Evolutionary conservation across 179 eudicot species (phyloP), one percentile per base, ranked within the genome.

Genomic region (Corrigiola litoralis): DNA sequence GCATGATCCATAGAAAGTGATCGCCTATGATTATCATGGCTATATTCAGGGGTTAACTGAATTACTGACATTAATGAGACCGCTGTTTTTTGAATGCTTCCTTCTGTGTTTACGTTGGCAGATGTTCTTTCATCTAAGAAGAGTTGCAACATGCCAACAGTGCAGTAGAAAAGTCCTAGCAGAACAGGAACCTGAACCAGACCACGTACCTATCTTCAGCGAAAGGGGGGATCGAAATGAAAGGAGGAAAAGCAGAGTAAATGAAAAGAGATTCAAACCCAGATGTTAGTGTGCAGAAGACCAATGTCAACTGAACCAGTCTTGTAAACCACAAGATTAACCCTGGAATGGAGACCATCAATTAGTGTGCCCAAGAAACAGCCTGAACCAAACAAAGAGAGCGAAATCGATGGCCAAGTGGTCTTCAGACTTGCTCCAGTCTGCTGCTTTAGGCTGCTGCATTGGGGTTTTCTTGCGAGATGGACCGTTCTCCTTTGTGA

Each of bases 151-250:
- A 85, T 21, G 21, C 97, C 97, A 61, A 86, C 76, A 11, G 79
- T 72, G 74, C 78, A 53, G 72, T 89, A 91, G 76, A 91, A 91
- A 71, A 82, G 25, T 65, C 97, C 97, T 28, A 91, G 87, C 60
- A 89, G 73, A n/a, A 89, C 76, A 65, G 97, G 97, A 58, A 90
- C 96, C 97, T 90, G 71, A 49, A 20, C 40, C 66, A 57, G 17
- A 66, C 25, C 47, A 61, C 20, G 24, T 32, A 23, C 73, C 5
- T n/a, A 16, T n/a, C n/a, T 59, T 60, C 10, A 40, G 62, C 7
- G 13, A 25, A 16, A 49, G 20, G 0, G 24, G 21, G 4, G 3
- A 9, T 23, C 0, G 4, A 55, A 55, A 21, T 27, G 58, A 36
- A 28, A 27, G 16, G 12, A 9, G 16, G 40, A 29, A 32, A 38